Conservation (phyloP, 176 grass and related monocot species). For the Aegilops tauschii region DNA sequence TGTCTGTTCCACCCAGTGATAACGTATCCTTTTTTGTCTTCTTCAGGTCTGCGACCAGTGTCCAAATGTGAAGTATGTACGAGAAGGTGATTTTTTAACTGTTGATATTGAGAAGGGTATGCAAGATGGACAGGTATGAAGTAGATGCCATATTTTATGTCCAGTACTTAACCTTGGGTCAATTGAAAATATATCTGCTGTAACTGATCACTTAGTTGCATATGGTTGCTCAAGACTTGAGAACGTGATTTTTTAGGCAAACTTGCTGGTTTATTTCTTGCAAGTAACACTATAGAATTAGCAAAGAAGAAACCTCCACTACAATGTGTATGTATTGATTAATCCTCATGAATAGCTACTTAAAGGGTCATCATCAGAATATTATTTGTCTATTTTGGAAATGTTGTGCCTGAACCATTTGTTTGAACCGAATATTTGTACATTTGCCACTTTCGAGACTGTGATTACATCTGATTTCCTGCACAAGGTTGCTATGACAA, state of each 20-base stretch:
- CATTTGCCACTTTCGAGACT: background rate
- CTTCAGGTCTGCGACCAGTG: constrained; percentile 92
- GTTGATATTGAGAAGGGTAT: constrained; percentile 99
- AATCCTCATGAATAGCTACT: background rate
- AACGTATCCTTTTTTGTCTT: background rate
- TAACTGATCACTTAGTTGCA: background rate
- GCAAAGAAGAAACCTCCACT: background rate
- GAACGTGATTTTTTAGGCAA: background rate
- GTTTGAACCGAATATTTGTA: background rate
- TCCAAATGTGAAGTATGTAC: constrained; percentile 92
- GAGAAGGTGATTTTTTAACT: constrained; percentile 89
- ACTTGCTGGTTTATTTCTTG: background rate
- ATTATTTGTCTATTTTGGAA: background rate
- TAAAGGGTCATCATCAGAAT: background rate
- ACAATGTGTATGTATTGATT: background rate
- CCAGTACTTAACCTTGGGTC: background rate
- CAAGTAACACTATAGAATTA: background rate
- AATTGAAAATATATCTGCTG: background rate
- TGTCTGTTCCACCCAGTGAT: background rate
- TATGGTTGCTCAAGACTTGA: background rate
- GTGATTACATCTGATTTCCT: background rate
- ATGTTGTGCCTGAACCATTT: background rate
- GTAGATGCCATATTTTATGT: background rate
- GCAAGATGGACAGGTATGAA: constrained; percentile 95
- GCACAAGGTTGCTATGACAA: background rate